phyloP scores from a whole-genome alignment of 176 grass and related monocot genomes.

The Carex littledalei region DNA sequence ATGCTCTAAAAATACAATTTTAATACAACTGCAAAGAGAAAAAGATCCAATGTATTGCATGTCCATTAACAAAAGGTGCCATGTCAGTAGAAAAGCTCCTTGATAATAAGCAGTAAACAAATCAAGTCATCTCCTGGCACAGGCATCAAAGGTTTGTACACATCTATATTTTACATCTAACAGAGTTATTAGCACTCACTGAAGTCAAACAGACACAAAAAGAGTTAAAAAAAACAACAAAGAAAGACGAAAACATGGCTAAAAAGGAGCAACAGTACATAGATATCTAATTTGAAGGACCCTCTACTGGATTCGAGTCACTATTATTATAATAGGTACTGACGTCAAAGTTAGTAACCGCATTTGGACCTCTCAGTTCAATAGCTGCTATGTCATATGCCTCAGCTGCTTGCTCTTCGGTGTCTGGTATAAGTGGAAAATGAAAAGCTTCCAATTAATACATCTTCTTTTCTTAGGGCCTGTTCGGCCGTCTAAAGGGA shows the following conservation, averaged over 20 bases:
- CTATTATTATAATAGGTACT: slow-evolving; percentile 55
- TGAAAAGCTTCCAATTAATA: neutral
- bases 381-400: slow-evolving; percentile 96
- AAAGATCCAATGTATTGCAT: neutral
- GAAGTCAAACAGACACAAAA: neutral
- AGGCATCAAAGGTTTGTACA: neutral
- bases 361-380: slow-evolving; percentile 64
- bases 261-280: slow-evolving; percentile 32
- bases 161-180: slow-evolving; percentile 21
- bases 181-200: neutral
- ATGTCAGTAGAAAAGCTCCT: neutral
- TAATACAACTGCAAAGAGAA: neutral
- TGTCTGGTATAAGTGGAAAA: slow-evolving; percentile 42
- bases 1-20: neutral
- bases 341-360: slow-evolving; percentile 91
- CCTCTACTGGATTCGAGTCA: slow-evolving; percentile 39
- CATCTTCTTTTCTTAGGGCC: neutral
- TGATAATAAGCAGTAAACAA: neutral
- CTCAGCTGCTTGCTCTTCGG: slow-evolving; percentile 90
- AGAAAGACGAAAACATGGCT: neutral
- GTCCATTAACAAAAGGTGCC: neutral
- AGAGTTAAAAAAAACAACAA: neutral
- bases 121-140: neutral
- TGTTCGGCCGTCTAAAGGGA: no score
- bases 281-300: slow-evolving; percentile 14